Conservation (phyloP, 164 flowering plant species). For the Dillenia turbinata region DNA sequence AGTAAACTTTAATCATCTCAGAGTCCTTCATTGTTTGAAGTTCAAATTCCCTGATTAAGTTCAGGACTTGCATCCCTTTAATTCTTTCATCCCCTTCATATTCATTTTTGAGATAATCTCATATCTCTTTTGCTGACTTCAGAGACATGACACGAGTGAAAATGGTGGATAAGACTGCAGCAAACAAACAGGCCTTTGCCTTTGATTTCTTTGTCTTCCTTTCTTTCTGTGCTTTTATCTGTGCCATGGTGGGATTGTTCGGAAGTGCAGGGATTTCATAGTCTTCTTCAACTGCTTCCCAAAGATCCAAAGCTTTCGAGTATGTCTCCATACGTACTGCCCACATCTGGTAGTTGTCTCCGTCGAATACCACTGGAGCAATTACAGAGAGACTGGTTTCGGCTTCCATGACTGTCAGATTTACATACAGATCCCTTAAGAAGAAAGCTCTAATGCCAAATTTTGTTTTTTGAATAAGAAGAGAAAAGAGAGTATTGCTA, state of each 20-base stretch:
- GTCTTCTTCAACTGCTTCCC: too few relatives aligned
- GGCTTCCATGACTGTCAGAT: neutral
- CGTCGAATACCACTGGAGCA: conserved; percentile 2
- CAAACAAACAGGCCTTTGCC: conserved; percentile 6
- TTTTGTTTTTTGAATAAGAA: too few relatives aligned
- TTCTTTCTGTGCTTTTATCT: neutral
- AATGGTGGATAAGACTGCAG: neutral
- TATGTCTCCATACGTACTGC: too few relatives aligned
- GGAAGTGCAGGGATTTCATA: too few relatives aligned
- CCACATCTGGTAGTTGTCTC: too few relatives aligned
- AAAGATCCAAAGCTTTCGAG: too few relatives aligned
- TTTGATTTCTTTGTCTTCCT: conserved; percentile 3
- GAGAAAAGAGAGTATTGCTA: too few relatives aligned
- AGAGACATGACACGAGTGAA: conserved; percentile 1
- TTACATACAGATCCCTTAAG: conserved; percentile 5
- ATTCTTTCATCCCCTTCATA: neutral
- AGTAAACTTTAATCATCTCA: conserved; percentile 1
- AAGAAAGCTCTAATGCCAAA: too few relatives aligned
- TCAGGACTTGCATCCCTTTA: conserved; percentile 6
- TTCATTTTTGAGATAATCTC: too few relatives aligned
- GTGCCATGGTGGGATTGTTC: too few relatives aligned
- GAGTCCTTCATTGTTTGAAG: neutral
- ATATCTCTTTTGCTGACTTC: conserved; percentile 1
- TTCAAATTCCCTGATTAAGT: conserved; percentile 1
- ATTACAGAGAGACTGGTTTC: neutral